These are phyloP conservation scores for Chenopodium suecicum DNA, from an alignment of 148 eudicot species.

Conservation along the genomic window DNA sequence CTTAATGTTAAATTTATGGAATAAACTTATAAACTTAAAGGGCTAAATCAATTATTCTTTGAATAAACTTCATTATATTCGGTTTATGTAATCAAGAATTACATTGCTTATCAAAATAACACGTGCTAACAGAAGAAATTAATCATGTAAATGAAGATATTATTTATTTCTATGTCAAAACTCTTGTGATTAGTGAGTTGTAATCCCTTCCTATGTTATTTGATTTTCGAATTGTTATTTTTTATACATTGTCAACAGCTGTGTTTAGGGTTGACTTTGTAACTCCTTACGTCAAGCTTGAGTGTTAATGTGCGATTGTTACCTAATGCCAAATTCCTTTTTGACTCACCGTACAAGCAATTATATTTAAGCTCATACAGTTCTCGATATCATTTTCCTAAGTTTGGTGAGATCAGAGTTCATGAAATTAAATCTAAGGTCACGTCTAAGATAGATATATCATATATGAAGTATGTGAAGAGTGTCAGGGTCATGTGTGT, in stretches of 20 bases:
- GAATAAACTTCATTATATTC: neutral
- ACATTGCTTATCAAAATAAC: neutral
- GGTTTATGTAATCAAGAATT: neutral
- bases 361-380: neutral
- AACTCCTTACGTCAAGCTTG: conserved; percentile 4
- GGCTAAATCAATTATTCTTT: neutral
- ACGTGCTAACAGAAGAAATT: conserved; percentile 1
- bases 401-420: neutral
- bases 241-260: conserved; percentile 9
- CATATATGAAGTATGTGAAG: too few species aligned
- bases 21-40: neutral
- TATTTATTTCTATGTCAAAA: neutral
- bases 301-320: neutral
- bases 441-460: too few species aligned
- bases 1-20: neutral
- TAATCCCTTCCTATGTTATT: neutral
- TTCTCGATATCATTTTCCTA: neutral
- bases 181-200: neutral
- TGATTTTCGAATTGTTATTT: neutral
- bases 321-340: neutral
- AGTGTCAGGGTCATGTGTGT: too few species aligned
- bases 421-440: neutral
- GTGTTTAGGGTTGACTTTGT: conserved; percentile 4
- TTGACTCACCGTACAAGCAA: conserved; percentile 4
- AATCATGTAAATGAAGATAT: neutral